phyloP scores from a whole-genome alignment of 306 rosid species.

The Acmispon strigosus region DNA sequence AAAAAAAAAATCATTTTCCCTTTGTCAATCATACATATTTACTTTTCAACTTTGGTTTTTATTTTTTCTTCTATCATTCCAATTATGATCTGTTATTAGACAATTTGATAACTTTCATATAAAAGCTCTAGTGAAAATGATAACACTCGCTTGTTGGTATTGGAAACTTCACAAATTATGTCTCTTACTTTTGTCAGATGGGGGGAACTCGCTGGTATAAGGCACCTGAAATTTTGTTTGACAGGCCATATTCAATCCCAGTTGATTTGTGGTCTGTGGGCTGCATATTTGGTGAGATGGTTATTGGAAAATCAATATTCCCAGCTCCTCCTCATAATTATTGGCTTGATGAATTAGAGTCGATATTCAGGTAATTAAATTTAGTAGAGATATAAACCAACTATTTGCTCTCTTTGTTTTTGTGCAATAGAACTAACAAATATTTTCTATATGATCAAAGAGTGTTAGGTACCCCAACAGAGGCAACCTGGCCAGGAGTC shows the following conservation, averaged over 20 bases:
- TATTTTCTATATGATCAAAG: not conserved
- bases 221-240: conserved; percentile 21
- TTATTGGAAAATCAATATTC: not conserved
- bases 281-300: conserved; percentile 30
- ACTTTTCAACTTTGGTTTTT: no score
- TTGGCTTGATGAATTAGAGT: not conserved
- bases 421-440: not conserved
- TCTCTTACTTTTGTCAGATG: not conserved
- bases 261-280: conserved; percentile 27
- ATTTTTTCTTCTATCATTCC: no score
- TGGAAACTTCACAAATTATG: not conserved
- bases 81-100: no score
- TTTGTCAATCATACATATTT: not conserved
- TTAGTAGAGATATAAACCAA: not conserved
- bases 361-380: conserved; percentile 7
- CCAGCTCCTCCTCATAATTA: no score
- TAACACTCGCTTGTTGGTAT: not conserved
- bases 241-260: not conserved
- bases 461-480: conserved; percentile 21
- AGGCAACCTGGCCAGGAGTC: conserved; percentile 18
- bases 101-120: no score
- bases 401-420: not conserved
- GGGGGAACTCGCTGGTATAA: conserved; percentile 2
- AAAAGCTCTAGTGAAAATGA: no score
- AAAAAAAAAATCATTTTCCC: no score